Evolutionary conservation across 768 basidiomycete species (phyloP).

Genomic region (Leccinellum luteum): DNA sequence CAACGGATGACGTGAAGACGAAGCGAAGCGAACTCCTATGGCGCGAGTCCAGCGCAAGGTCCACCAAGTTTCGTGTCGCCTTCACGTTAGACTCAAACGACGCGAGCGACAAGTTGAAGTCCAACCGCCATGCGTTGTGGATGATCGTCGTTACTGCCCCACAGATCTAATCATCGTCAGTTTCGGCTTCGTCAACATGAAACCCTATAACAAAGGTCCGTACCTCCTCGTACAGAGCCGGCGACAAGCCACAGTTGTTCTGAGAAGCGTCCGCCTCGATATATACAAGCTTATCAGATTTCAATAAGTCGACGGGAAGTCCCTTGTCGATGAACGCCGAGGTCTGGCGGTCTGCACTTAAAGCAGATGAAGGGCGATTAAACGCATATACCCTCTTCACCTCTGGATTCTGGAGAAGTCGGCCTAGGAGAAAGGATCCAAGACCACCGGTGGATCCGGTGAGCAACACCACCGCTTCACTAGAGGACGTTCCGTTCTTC

Average conservation of each 20-base stretch:
- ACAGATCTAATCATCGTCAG: constrained; percentile 9
- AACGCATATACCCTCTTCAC: constrained; percentile 33
- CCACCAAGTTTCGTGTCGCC: constrained; percentile 32
- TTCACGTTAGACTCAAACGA: constrained; percentile 39
- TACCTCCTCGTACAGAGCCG: constrained; percentile 31
- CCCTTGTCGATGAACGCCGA: constrained; percentile 34
- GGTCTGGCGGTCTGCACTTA: constrained; percentile 28
- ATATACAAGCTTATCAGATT: constrained; percentile 32
- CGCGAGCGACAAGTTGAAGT: constrained; percentile 39
- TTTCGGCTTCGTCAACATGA: background rate
- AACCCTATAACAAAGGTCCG: no score
- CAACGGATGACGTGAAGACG: constrained; percentile 27
- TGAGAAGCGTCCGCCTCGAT: constrained; percentile 37
- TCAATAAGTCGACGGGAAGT: constrained; percentile 28
- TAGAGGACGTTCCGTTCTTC: background rate
- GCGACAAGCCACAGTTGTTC: constrained; percentile 27
- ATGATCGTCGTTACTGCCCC: constrained; percentile 30
- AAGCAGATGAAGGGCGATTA: constrained; percentile 24
- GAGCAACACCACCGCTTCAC: constrained; percentile 11
- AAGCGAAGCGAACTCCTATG: constrained; percentile 15
- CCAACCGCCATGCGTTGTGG: constrained; percentile 24
- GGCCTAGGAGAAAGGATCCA: constrained; percentile 36
- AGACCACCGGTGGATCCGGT: constrained; percentile 45
- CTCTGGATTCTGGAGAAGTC: constrained; percentile 20
- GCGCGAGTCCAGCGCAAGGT: constrained; percentile 32